These are phyloP conservation scores for Aspergillus sp. DNA, from an alignment of 2,329 filamentous ascomycete species.

Conservation along the genomic window DNA sequence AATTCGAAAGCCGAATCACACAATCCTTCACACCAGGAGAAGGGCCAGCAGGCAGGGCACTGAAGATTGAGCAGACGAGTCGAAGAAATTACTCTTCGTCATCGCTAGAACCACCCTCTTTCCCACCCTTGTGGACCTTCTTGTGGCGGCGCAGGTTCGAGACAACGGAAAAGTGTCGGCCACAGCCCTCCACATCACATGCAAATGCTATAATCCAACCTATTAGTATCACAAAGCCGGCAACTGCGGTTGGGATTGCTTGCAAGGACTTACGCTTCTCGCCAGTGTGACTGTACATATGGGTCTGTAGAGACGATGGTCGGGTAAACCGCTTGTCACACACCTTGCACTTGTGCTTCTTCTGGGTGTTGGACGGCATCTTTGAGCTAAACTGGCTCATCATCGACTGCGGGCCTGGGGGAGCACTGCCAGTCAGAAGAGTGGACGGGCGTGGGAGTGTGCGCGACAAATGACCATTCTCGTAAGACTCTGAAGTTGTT, in stretches of 20 bases:
- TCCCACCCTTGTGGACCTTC: slow-evolving; percentile 83
- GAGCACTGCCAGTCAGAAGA: slow-evolving; percentile 61
- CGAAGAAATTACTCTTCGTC: slow-evolving; percentile 39
- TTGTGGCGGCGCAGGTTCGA: slow-evolving; percentile 92
- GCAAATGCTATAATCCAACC: slow-evolving; percentile 67
- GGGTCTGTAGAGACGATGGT: slow-evolving; percentile 90
- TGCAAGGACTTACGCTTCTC: slow-evolving; percentile 81
- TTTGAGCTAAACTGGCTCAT: slow-evolving; percentile 99
- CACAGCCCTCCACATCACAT: slow-evolving; percentile 92
- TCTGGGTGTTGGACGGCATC: slow-evolving; percentile 90
- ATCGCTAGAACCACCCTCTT: slow-evolving; percentile 39
- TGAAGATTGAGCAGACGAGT: slow-evolving; percentile 14
- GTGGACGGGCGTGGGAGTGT: slow-evolving; percentile 79
- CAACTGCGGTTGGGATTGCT: neutral
- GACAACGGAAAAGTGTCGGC: slow-evolving; percentile 94
- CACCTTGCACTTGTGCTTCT: slow-evolving; percentile 99
- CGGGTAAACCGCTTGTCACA: slow-evolving; percentile 97
- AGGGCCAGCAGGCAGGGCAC: slow-evolving; percentile 12
- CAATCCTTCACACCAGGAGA: slow-evolving; percentile 1
- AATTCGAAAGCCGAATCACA: slow-evolving; percentile 11
- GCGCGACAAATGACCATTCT: slow-evolving; percentile 69
- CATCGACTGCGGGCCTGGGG: slow-evolving; percentile 91
- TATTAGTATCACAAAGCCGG: slow-evolving; percentile 20
- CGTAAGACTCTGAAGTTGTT: slow-evolving; percentile 77
- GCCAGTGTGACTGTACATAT: slow-evolving; percentile 98